Evolutionary conservation across 225 moss, liverwort and hornwort genomes (phyloP).

Genomic region (Pseudoscleropodium purum): DNA sequence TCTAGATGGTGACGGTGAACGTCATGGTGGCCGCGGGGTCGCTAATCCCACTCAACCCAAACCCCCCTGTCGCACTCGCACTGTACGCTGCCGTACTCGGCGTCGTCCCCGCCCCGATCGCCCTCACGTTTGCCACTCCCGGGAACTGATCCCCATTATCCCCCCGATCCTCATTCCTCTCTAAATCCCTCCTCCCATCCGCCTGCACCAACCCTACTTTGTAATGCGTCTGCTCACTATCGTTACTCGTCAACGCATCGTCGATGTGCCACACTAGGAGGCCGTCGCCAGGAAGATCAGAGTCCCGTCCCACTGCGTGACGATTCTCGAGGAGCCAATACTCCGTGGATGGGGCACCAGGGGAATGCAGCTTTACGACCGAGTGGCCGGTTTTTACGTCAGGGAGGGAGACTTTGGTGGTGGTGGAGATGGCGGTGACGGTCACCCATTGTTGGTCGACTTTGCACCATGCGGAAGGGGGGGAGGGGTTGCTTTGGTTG

Average conservation of each 20-base stretch:
- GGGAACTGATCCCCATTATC: slow-evolving; percentile 40
- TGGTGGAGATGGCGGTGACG: not conserved
- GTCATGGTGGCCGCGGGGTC: slow-evolving; percentile 17
- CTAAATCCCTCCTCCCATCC: slow-evolving; percentile 27
- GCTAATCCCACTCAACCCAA: slow-evolving; percentile 6
- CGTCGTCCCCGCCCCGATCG: not conserved
- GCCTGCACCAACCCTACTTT: slow-evolving; percentile 33
- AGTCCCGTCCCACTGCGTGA: slow-evolving; percentile 24
- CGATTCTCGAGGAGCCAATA: slow-evolving; percentile 43
- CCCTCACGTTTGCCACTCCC: not conserved
- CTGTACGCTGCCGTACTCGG: slow-evolving; percentile 21
- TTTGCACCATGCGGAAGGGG: slow-evolving; percentile 36
- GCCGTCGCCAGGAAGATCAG: slow-evolving; percentile 26
- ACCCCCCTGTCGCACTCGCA: not conserved
- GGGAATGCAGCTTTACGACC: slow-evolving; percentile 1
- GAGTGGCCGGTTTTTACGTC: slow-evolving; percentile 19
- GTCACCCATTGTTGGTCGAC: slow-evolving; percentile 27
- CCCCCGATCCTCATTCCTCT: slow-evolving; percentile 18
- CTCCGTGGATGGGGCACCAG: slow-evolving; percentile 14
- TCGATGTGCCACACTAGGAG: slow-evolving; percentile 42
- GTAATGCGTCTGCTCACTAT: slow-evolving; percentile 24
- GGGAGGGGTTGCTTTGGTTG: slow-evolving; percentile 22
- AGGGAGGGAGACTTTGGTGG: not conserved
- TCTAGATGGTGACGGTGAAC: slow-evolving; percentile 24
- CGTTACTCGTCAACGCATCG: slow-evolving; percentile 10